phyloP scores from a whole-genome alignment of 768 basidiomycete genomes.

The Agrocybe praecox region DNA sequence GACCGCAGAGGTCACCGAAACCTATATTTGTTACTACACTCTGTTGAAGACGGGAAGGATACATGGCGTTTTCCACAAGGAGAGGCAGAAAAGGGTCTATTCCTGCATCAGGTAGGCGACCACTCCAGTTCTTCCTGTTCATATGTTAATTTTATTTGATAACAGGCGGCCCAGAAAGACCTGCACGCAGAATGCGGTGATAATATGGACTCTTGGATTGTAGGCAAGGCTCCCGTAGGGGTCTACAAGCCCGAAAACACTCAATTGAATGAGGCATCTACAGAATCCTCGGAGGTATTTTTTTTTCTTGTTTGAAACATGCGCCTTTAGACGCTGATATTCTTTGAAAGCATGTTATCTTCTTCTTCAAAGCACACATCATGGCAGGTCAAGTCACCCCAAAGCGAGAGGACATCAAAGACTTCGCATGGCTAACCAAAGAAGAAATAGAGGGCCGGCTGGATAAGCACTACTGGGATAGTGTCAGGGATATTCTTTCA shows the following conservation, averaged over 20 bases:
- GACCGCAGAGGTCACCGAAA: slow-evolving; percentile 86
- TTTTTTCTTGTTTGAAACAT: background rate
- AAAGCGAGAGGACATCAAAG: slow-evolving; percentile 52
- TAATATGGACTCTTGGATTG: slow-evolving; percentile 92
- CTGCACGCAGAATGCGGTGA: slow-evolving; percentile 74
- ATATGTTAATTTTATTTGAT: slow-evolving; percentile 4
- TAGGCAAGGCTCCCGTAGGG: slow-evolving; percentile 88
- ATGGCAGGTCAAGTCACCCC: slow-evolving; percentile 83
- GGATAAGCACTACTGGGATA: slow-evolving; percentile 72
- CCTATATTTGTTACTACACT: slow-evolving; percentile 81
- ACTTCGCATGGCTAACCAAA: slow-evolving; percentile 95
- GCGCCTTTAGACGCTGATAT: background rate
- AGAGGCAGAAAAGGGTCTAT: slow-evolving; percentile 59
- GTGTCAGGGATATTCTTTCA: slow-evolving; percentile 80
- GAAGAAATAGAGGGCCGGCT: slow-evolving; percentile 80
- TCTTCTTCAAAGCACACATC: slow-evolving; percentile 95
- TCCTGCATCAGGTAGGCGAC: slow-evolving; percentile 69
- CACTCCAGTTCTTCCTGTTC: background rate
- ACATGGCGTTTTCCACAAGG: slow-evolving; percentile 86
- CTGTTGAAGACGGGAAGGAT: slow-evolving; percentile 45
- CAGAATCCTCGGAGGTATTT: slow-evolving; percentile 39
- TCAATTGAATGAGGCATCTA: slow-evolving; percentile 25
- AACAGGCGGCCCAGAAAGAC: slow-evolving; percentile 73
- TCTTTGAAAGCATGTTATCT: slow-evolving; percentile 61
- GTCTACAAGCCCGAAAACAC: slow-evolving; percentile 56